These are phyloP conservation scores for Dothidotthia symphoricarpi DNA, from an alignment of 2,329 filamentous ascomycete genomes.

Conservation along the genomic window DNA sequence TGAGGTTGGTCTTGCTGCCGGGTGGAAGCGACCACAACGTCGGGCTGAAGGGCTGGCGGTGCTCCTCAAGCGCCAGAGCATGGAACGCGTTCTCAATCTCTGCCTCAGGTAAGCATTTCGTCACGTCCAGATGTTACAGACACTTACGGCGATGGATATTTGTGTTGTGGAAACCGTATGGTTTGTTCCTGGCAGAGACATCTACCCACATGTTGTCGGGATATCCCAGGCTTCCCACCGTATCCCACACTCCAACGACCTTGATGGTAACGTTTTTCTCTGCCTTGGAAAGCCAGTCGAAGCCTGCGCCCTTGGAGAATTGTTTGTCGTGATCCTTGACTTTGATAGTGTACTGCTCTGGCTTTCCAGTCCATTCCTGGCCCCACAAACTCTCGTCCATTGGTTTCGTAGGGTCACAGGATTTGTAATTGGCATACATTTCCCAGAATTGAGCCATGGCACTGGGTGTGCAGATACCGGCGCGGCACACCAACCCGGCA, in stretches of 20 bases:
- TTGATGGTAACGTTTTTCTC: conserved; percentile 36
- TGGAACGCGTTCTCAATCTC: conserved; percentile 50
- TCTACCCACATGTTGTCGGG: conserved; percentile 15
- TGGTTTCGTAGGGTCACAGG: too few species aligned
- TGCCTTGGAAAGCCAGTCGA: conserved; percentile 41
- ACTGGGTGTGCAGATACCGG: conserved; percentile 16
- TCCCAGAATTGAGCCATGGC: conserved; percentile 10
- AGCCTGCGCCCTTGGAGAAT: conserved; percentile 33
- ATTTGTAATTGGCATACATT: conserved; percentile 1
- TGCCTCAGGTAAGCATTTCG: neutral
- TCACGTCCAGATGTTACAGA: conserved; percentile 29
- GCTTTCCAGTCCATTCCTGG: too few species aligned
- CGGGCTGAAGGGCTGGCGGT: conserved; percentile 53
- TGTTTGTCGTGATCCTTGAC: conserved; percentile 3
- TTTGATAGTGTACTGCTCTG: too few species aligned
- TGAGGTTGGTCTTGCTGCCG: conserved; percentile 22
- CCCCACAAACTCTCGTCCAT: too few species aligned
- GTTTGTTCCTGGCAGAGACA: conserved; percentile 14
- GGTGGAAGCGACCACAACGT: conserved; percentile 52
- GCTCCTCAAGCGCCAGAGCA: conserved; percentile 52
- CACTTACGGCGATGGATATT: conserved; percentile 28
- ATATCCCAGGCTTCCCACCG: conserved; percentile 41
- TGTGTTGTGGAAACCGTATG: conserved; percentile 45
- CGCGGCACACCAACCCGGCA: conserved; percentile 18
- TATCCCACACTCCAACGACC: conserved; percentile 46